Evolutionary conservation across 306 rosid genomes (phyloP), one percentile per base, ranked within the genome.

Genomic region (Sicyos edulis): DNA sequence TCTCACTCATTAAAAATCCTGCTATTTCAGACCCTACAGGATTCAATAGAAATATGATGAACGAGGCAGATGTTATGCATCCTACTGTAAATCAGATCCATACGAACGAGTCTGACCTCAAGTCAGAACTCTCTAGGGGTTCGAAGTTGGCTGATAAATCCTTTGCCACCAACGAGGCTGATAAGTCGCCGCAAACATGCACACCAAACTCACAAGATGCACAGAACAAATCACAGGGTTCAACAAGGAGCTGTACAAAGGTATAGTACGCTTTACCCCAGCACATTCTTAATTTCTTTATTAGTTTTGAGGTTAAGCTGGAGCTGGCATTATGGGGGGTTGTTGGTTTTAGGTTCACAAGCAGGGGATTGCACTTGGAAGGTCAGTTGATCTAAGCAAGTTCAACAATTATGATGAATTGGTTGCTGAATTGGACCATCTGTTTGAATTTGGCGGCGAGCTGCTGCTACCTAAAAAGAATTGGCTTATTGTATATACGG

Each of bases 321-420:
- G 72, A 74, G 65, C 21, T 63, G 61, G 29, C 22, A 42, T 64
- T 63, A 80, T 55, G 19, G 17, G 29, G 57, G 76, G 55, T 55
- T 80, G n/a, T 63, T 76, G 55, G 63, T 82, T 79, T 57, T 80
- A 93, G 99, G 99, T 93, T 74, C 97, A 93, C 77, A 93, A 93
- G 91, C 96, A 91, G 85, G 99, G 99, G 64, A 91, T 91, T 71
- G 97, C 96, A 7, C 95, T 93, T 58, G 99, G 99, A 77, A 87
- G 99, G 81, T 93, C 97, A 1, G 88, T 93, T 42, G 99, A 93
- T 83, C 97, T 93, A 57, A 75, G 91, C 10, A 93, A 89, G 83
- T 93, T 93, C 81, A 83, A 82, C 70, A 78, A 83, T 73, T 93
- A 93, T 47, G 88, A 78, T 29, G 96, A 91, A 76, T 79, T 93